These are phyloP conservation scores for Mesotaenium endlicherianum DNA, from an alignment of 139 green algal species.

Conservation along the genomic window DNA sequence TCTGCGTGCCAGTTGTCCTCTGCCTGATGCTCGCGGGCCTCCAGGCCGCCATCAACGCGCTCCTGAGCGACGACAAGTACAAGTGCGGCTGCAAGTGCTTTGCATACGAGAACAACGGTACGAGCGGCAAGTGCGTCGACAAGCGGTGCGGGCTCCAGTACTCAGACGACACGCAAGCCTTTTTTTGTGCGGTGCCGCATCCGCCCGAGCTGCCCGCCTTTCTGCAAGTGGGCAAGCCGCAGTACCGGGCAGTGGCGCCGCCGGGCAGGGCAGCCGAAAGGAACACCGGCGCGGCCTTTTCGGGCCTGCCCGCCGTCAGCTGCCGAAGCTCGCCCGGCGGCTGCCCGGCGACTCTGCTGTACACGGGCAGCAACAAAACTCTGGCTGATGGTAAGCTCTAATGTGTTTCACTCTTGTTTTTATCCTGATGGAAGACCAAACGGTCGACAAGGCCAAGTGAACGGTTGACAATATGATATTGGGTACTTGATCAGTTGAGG, in stretches of 20 bases:
- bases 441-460: too few species aligned
- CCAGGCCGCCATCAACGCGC: conserved; percentile 8
- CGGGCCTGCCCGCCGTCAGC: not conserved
- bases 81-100: conserved; percentile 25
- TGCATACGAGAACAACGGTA: not conserved
- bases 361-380: conserved; percentile 25
- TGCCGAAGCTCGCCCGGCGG: not conserved
- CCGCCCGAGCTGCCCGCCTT: conserved; percentile 32
- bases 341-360: conserved; percentile 28
- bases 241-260: conserved; percentile 13
- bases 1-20: conserved; percentile 29
- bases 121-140: not conserved
- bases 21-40: conserved; percentile 33
- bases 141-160: conserved; percentile 40
- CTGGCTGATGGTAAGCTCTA: conserved; percentile 14
- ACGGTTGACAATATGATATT: too few species aligned
- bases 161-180: conserved; percentile 22
- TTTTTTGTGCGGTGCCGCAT: conserved; percentile 17
- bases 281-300: not conserved
- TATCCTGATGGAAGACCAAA: too few species aligned
- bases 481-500: too few species aligned
- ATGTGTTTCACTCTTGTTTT: not conserved
- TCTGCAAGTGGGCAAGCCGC: conserved; percentile 14
- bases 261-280: too few species aligned
- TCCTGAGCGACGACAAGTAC: conserved; percentile 15